A percentile compares a stretch with the other conserved stretches of the same genome.
Evolutionary conservation across 345 rosid genomes (phyloP).

Genomic region (Salix caprea): DNA sequence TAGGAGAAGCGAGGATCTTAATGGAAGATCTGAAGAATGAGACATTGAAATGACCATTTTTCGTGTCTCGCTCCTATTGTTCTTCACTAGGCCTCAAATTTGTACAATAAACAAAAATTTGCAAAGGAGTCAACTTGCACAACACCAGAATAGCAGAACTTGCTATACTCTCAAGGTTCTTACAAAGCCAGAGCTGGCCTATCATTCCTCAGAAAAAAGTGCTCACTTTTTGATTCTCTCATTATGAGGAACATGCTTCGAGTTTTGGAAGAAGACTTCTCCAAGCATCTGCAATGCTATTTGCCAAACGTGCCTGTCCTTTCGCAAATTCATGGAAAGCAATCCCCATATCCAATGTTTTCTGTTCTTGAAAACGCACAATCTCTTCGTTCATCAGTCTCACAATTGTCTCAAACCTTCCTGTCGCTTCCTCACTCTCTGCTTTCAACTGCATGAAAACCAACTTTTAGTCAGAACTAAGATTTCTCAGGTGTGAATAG

Average conservation of each 20-base stretch:
- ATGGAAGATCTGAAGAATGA: not conserved
- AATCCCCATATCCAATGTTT: slow-evolving; percentile 76
- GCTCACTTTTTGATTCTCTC: slow-evolving; percentile 1
- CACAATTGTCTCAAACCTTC: slow-evolving; percentile 69
- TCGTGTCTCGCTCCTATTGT: not conserved
- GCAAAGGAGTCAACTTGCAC: slow-evolving; percentile 4
- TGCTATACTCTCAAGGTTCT: slow-evolving; percentile 3
- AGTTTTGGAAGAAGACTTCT: slow-evolving; percentile 93
- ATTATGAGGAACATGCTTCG: slow-evolving; percentile 53
- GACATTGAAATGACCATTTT: not conserved
- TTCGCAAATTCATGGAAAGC: slow-evolving; percentile 89
- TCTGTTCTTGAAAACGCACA: slow-evolving; percentile 81
- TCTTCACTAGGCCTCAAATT: slow-evolving; percentile 8
- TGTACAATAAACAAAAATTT: slow-evolving; percentile 17
- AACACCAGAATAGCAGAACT: slow-evolving; percentile 14
- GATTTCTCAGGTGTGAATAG: not conserved
- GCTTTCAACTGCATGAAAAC: slow-evolving; percentile 62
- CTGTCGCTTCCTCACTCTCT: slow-evolving; percentile 74
- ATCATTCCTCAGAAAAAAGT: slow-evolving; percentile 10
- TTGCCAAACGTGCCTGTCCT: slow-evolving; percentile 93
- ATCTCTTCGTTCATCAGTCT: slow-evolving; percentile 83
- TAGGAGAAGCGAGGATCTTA: not conserved
- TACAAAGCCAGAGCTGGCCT: slow-evolving; percentile 8
- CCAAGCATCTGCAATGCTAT: slow-evolving; percentile 83
- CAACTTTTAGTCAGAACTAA: slow-evolving; percentile 7